These are phyloP conservation scores for Phytophthora vignae DNA, from an alignment of 352 stramenopile genomes.

Conservation along the genomic window DNA sequence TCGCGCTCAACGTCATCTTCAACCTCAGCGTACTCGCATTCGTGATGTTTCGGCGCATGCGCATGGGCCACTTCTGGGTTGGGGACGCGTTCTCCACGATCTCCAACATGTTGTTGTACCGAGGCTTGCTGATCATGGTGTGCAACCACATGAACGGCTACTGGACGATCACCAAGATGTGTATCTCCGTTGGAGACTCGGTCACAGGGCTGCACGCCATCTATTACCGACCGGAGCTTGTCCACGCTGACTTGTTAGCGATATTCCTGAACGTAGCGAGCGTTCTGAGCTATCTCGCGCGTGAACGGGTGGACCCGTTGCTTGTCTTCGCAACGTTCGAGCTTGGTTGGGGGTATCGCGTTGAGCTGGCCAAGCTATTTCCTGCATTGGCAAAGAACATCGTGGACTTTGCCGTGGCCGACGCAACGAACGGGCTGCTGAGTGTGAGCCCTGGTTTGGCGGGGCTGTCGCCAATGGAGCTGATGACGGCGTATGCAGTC, in stretches of 20 bases:
- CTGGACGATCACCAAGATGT: slow-evolving; percentile 36
- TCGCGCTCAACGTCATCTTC: slow-evolving; percentile 29
- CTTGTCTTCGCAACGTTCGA: slow-evolving; percentile 26
- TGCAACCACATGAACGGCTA: slow-evolving; percentile 40
- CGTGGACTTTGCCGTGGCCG: slow-evolving; percentile 1
- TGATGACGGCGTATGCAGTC: slow-evolving; percentile 19
- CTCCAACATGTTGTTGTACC: slow-evolving; percentile 34
- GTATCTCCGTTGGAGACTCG: slow-evolving; percentile 10
- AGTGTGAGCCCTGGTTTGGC: slow-evolving; percentile 13
- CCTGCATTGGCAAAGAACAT: slow-evolving; percentile 8
- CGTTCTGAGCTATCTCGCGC: slow-evolving; percentile 23
- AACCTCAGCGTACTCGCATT: slow-evolving; percentile 31
- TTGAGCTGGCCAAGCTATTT: slow-evolving; percentile 11
- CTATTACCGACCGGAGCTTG: slow-evolving; percentile 33
- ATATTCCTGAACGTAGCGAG: slow-evolving; percentile 34
- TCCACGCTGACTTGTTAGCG: slow-evolving; percentile 37
- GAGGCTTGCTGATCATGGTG: slow-evolving; percentile 33
- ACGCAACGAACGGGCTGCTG: slow-evolving; percentile 5
- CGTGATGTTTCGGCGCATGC: slow-evolving; percentile 36
- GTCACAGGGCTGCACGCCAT: slow-evolving; percentile 19
- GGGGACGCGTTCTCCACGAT: slow-evolving; percentile 44
- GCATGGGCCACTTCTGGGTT: slow-evolving; percentile 39
- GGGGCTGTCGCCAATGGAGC: slow-evolving; percentile 21
- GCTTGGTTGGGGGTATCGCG: slow-evolving; percentile 15
- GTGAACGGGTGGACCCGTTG: slow-evolving; percentile 35